Evolutionary conservation across 2,329 filamentous ascomycete species (phyloP).

Genomic region (Stylonectria norvegica): DNA sequence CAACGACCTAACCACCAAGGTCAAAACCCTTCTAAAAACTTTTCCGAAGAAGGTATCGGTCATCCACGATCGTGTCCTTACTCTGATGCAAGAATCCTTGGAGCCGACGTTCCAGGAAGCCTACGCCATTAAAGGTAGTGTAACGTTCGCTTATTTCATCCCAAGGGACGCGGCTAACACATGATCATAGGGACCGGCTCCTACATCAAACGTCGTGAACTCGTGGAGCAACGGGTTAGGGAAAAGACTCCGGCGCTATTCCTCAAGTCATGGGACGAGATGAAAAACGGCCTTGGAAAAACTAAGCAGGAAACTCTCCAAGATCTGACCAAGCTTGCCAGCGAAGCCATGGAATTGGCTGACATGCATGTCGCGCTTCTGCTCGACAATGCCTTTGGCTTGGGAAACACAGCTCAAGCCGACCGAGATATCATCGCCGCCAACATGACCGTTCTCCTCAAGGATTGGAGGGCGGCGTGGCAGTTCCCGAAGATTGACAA

Average conservation of each 20-base stretch:
- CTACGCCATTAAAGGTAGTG: not conserved
- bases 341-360: not conserved
- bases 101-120: slow-evolving; percentile 1
- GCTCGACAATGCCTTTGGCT: slow-evolving; percentile 5
- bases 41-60: not conserved
- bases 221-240: no score
- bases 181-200: no score
- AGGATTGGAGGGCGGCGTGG: slow-evolving; percentile 3
- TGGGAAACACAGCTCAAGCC: not conserved
- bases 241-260: no score
- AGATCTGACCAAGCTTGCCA: not conserved
- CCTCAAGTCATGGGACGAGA: no score
- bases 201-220: no score
- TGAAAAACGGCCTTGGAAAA: not conserved
- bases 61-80: not conserved
- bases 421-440: not conserved
- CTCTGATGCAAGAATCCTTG: not conserved
- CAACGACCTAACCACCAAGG: not conserved
- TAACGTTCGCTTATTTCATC: not conserved
- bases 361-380: not conserved
- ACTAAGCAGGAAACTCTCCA: slow-evolving; percentile 1
- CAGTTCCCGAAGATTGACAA: not conserved
- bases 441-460: not conserved
- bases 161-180: not conserved
- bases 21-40: no score